Evolutionary conservation across 2,329 filamentous ascomycete species (phyloP).

Genomic region (Huntiella decipiens): DNA sequence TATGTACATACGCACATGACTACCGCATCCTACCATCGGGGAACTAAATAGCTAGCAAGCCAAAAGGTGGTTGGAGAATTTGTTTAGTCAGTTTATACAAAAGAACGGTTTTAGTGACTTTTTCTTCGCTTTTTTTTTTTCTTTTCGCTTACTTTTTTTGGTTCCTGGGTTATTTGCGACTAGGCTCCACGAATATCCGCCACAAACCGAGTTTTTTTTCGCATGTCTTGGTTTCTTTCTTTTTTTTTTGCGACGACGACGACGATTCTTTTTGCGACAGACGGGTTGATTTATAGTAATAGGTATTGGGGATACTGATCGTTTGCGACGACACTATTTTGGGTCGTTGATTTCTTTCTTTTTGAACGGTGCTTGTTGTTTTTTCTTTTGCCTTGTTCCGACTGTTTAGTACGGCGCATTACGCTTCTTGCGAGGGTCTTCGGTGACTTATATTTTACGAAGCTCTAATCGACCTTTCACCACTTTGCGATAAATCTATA

Average conservation of each 20-base stretch:
- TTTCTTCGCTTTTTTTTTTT: neutral
- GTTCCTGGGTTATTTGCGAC: neutral
- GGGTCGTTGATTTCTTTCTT: neutral
- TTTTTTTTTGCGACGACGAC: neutral
- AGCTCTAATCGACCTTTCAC: too few species aligned
- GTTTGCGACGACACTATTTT: neutral
- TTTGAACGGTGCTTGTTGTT: neutral
- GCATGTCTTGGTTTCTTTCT: neutral
- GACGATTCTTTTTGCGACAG: conserved; percentile 1
- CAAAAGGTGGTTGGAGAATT: too few species aligned
- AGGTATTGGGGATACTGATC: neutral
- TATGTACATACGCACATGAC: too few species aligned
- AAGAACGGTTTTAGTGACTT: neutral
- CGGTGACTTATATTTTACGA: too few species aligned
- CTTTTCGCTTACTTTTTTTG: neutral
- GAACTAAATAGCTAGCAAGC: too few species aligned
- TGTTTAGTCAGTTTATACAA: too few species aligned
- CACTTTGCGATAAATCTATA: too few species aligned
- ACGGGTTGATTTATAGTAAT: neutral
- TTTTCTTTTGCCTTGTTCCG: neutral
- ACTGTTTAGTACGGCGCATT: too few species aligned
- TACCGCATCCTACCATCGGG: too few species aligned
- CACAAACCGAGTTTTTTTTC: conserved; percentile 10
- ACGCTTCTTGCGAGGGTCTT: too few species aligned
- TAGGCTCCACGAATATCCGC: conserved; percentile 6